phyloP scores from a whole-genome alignment of 2,329 filamentous ascomycete genomes.

The Sporothrix euskadiensis region DNA sequence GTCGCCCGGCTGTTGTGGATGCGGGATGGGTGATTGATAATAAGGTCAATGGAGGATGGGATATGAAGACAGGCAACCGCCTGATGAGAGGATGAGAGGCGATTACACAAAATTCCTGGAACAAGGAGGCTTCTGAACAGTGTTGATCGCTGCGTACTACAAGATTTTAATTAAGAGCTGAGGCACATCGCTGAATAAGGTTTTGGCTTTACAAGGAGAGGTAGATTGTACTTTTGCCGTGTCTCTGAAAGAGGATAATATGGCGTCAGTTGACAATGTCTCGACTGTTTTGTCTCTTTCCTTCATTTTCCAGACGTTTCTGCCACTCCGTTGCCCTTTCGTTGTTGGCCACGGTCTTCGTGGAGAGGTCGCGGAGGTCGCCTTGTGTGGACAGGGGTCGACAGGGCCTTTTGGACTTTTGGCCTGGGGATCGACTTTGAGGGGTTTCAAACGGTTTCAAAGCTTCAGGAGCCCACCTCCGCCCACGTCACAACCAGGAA shows the following conservation, averaged over 20 bases:
- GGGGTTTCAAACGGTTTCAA: slow-evolving; percentile 31
- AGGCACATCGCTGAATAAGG: not conserved
- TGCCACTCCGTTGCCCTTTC: not conserved
- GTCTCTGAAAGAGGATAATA: not conserved
- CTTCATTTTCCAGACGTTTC: not conserved
- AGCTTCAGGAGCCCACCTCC: not conserved
- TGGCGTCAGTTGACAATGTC: not conserved
- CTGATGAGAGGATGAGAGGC: not conserved
- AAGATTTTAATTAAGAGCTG: not conserved
- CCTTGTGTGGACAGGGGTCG: slow-evolving; percentile 14
- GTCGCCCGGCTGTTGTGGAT: not conserved
- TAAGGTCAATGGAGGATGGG: too few relatives aligned
- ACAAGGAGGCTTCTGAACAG: not conserved
- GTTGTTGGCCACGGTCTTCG: not conserved
- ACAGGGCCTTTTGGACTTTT: not conserved
- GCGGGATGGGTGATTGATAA: not conserved
- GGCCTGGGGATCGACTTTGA: slow-evolving; percentile 17
- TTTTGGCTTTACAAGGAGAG: not conserved
- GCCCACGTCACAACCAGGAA: slow-evolving; percentile 1
- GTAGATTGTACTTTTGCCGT: not conserved
- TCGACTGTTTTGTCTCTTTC: too few relatives aligned
- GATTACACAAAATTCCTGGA: slow-evolving; percentile 9
- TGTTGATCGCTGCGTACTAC: not conserved
- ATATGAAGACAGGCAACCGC: too few relatives aligned
- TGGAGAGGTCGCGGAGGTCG: not conserved